Percentiles rank a stretch among this genome's conserved stretches.
These are phyloP conservation scores for Ascochyta viciae-villosae DNA, from an alignment of 2,329 filamentous ascomycete genomes.

Conservation along the genomic window DNA sequence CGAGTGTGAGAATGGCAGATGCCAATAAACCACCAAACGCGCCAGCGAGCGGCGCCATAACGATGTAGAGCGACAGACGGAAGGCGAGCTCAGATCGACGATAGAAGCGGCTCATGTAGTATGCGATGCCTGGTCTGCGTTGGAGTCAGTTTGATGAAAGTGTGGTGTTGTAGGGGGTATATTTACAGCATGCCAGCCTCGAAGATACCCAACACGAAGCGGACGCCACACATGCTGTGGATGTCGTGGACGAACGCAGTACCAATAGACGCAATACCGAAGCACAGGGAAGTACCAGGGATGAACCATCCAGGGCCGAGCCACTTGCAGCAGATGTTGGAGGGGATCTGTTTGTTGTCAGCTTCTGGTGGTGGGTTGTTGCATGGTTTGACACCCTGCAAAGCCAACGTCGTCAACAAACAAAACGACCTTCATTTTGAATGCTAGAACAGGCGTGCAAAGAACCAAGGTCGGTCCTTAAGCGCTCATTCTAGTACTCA, in stretches of 20 bases:
- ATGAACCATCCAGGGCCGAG: constrained; percentile 77
- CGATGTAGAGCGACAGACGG: constrained; percentile 71
- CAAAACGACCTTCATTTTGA: too few relatives aligned
- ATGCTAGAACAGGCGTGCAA: too few relatives aligned
- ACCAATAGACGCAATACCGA: constrained; percentile 68
- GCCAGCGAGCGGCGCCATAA: constrained; percentile 73
- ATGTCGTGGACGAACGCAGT: constrained; percentile 70
- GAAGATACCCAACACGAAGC: constrained; percentile 71
- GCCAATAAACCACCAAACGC: constrained; percentile 73
- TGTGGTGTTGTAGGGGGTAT: too few relatives aligned
- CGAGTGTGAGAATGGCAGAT: constrained; percentile 67
- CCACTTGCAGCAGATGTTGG: constrained; percentile 72
- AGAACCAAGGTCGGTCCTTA: too few relatives aligned
- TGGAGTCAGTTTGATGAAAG: too few relatives aligned
- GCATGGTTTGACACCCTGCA: too few relatives aligned
- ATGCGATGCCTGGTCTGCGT: constrained; percentile 63
- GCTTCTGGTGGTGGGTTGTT: constrained; percentile 19
- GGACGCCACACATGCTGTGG: constrained; percentile 63
- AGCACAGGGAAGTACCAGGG: constrained; percentile 66
- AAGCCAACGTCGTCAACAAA: too few relatives aligned
- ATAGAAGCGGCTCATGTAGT: constrained; percentile 77
- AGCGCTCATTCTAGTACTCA: too few relatives aligned
- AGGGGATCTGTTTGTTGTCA: constrained; percentile 67
- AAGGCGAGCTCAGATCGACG: constrained; percentile 72
- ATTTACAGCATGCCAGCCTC: constrained; percentile 71